A percentile compares a stretch with the other conserved stretches of the same genome.
phyloP scores from a whole-genome alignment of 2,329 filamentous ascomycete genomes.

The Aspergillus sp. region DNA sequence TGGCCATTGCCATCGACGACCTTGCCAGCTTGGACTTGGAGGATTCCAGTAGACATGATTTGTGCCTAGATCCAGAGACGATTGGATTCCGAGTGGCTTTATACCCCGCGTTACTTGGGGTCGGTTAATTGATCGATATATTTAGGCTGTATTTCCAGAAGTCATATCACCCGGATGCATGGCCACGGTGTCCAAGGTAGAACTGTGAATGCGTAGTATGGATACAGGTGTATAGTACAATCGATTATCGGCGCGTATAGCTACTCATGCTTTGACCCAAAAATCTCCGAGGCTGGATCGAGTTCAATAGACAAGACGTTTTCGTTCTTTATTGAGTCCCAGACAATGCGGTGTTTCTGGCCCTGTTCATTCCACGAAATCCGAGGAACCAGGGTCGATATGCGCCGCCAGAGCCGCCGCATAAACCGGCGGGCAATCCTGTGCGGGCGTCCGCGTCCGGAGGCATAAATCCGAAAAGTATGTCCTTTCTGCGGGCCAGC shows the following conservation, averaged over 20 bases:
- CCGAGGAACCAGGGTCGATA: conserved; percentile 25
- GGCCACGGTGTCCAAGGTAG: no score
- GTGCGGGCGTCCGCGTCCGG: conserved; percentile 34
- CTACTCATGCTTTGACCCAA: no score
- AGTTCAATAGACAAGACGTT: no score
- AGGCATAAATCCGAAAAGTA: conserved; percentile 23
- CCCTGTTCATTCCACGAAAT: conserved; percentile 13
- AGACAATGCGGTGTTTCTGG: conserved; percentile 19
- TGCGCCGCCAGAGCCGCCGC: conserved; percentile 27
- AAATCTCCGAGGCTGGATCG: no score
- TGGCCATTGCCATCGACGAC: conserved; percentile 40
- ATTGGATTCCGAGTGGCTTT: neutral
- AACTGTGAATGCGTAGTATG: no score
- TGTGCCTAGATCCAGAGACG: neutral
- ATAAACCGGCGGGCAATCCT: conserved; percentile 31
- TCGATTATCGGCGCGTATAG: no score
- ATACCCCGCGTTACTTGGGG: no score
- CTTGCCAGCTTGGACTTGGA: conserved; percentile 34
- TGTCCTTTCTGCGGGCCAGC: conserved; percentile 27
- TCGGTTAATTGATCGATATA: no score
- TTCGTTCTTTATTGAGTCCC: conserved; percentile 17
- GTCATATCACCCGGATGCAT: no score
- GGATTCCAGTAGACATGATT: conserved; percentile 26
- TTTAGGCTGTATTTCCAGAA: no score
- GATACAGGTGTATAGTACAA: no score